Base-by-base conservation (phyloP, 2,329 filamentous ascomycete species). In the Monosporascus ibericus region DNA sequence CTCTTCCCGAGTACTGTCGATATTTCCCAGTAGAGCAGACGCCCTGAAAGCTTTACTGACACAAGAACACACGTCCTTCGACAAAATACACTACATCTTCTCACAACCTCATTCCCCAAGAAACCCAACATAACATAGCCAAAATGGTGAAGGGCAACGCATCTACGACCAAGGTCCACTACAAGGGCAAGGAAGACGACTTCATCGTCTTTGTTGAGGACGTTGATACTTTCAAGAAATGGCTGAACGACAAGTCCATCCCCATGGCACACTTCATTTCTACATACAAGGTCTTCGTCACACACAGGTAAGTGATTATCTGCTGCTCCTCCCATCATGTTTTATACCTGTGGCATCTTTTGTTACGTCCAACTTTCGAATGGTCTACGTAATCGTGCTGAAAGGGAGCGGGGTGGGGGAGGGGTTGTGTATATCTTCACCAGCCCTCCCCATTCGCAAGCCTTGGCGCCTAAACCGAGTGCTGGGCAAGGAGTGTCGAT, bases 241-340 rank as follows among this genome's bases (percentile, higher is more conserved):
- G 92, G 92, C 84, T 85, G 77, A 75, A 69, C 5, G 92, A 97
- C 76, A 85, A 82, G 67, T 85, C 81, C 30, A 76, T 94, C 30
- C 88, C 94, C 38, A 75, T 97, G 47, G 81, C 88, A 1, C 85
- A 96, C 65, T 92, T 99, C 52, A 81, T 97, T 52, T 90, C 86
- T 53, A 80, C 87, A 7, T 97, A 90, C 79, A 89, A 95, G 79
- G 79, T 99, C 66, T 95, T 96, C 66, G 76, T 87, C 44, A 95
- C 91, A 37, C 88, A 95, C 77, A 88, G 86, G 92, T 96, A 80
- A 75, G 88, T 76, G 59, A 54, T n/a, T 52, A 50, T 44, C 42
- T 20, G 50, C 36, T 48, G 44, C 27, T 46, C 17, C 25, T 27
- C 30, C 3, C 24, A 27, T 5, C 22, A 17, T 40, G 9, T 40